phyloP scores from a whole-genome alignment of 352 stramenopile genomes.

The Pythium monospermum region DNA sequence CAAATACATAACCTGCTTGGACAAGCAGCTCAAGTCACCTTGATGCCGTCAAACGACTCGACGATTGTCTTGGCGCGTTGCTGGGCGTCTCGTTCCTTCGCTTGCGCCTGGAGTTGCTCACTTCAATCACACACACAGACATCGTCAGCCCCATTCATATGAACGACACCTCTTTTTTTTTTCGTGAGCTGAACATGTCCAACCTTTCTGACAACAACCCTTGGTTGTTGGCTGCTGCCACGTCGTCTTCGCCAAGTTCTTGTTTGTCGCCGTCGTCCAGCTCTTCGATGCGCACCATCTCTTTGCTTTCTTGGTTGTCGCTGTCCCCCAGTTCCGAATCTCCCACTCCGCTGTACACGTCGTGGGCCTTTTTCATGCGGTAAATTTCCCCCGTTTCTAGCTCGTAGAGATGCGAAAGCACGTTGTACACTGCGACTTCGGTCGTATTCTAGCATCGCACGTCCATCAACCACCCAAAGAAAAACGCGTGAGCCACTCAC shows the following conservation, averaged over 20 bases:
- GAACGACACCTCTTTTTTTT: no score
- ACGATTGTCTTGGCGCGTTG: slow-evolving; percentile 35
- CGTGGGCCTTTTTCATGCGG: slow-evolving; percentile 84
- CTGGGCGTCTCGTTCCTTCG: slow-evolving; percentile 29
- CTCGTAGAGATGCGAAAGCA: slow-evolving; percentile 89
- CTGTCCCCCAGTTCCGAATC: slow-evolving; percentile 27
- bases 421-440: slow-evolving; percentile 91
- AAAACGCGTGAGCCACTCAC: neutral
- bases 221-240: slow-evolving; percentile 17
- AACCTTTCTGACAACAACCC: no score
- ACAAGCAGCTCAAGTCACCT: slow-evolving; percentile 23
- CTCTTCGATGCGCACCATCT: slow-evolving; percentile 19
- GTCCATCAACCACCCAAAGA: neutral
- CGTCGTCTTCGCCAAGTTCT: neutral
- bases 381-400: slow-evolving; percentile 87
- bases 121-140: neutral
- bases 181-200: no score
- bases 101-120: slow-evolving; percentile 16
- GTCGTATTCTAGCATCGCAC: slow-evolving; percentile 64
- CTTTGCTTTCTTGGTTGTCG: slow-evolving; percentile 5
- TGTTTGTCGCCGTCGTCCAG: slow-evolving; percentile 16
- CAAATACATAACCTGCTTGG: neutral
- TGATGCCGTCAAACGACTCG: slow-evolving; percentile 53
- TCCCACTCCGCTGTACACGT: slow-evolving; percentile 85
- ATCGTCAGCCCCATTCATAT: no score